These are phyloP conservation scores for Ascoidea rubescens DNA, from an alignment of 805 yeast genomes.

Conservation along the genomic window DNA sequence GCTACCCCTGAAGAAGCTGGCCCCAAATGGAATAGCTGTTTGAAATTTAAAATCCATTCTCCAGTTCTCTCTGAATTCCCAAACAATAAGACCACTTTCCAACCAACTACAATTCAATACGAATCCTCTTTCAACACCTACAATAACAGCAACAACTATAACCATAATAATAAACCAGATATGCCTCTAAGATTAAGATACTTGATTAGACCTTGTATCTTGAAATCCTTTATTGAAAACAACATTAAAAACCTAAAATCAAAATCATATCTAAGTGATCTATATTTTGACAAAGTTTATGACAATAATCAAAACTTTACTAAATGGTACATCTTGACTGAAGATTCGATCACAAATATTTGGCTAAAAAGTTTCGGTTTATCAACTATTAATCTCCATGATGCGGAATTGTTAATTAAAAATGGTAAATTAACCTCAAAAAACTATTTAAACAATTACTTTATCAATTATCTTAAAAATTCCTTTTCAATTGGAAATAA, in stretches of 20 bases:
- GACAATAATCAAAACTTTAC: not conserved
- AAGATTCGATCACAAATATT: slow-evolving; percentile 36
- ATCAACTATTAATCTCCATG: slow-evolving; percentile 34
- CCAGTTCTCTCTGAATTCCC: not conserved
- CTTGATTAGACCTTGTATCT: slow-evolving; percentile 43
- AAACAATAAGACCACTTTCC: not conserved
- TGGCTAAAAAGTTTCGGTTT: slow-evolving; percentile 45
- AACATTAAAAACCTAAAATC: slow-evolving; percentile 13
- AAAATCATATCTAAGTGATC: too few relatives aligned
- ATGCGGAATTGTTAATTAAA: slow-evolving; percentile 23
- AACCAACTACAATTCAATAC: not conserved
- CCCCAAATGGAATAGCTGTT: slow-evolving; percentile 47
- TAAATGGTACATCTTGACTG: slow-evolving; percentile 51
- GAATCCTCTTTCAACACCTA: not conserved
- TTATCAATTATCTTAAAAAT: not conserved
- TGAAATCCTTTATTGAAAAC: slow-evolving; percentile 32
- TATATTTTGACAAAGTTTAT: not conserved
- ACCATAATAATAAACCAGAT: not conserved
- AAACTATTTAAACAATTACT: too few relatives aligned
- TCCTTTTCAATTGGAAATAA: slow-evolving; percentile 11
- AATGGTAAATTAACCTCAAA: not conserved
- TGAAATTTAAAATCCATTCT: not conserved
- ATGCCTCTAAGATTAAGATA: slow-evolving; percentile 25
- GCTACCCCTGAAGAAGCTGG: slow-evolving; percentile 88
- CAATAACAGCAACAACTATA: not conserved